Conservation (phyloP, 2,329 filamentous ascomycete genomes). For the Zymoseptoria pseudotritici region DNA sequence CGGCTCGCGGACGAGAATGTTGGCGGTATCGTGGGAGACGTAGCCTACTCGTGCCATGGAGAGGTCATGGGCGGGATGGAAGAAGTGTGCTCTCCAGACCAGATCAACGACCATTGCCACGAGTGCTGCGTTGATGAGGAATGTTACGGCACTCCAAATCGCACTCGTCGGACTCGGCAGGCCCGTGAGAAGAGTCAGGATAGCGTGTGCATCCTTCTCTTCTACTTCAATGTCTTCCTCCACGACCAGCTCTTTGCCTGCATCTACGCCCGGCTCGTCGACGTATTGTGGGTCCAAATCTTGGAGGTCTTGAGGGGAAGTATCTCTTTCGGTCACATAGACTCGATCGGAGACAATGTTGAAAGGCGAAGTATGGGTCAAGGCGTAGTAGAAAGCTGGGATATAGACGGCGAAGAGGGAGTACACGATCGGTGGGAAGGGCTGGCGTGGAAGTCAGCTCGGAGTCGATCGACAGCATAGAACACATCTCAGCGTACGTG, state of each 20-base stretch:
- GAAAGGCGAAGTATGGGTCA: conserved; percentile 24
- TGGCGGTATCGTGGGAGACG: conserved; percentile 72
- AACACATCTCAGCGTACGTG: conserved; percentile 22
- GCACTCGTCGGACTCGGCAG: conserved; percentile 65
- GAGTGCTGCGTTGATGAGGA: conserved; percentile 61
- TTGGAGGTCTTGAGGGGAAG: conserved; percentile 23
- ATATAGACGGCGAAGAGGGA: conserved; percentile 41
- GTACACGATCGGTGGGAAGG: conserved; percentile 26
- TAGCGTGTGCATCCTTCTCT: conserved; percentile 48
- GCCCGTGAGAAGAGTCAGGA: conserved; percentile 66
- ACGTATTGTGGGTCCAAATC: conserved; percentile 18
- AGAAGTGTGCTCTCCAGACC: conserved; percentile 63
- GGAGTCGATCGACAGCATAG: conserved; percentile 1
- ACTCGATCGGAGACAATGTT: conserved; percentile 29
- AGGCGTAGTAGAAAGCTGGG: conserved; percentile 31
- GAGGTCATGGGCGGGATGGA: conserved; percentile 65
- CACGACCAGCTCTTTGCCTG: conserved; percentile 50
- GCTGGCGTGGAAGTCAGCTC: conserved; percentile 22
- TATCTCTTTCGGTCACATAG: conserved; percentile 35
- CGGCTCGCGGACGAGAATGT: conserved; percentile 77
- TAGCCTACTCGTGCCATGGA: conserved; percentile 84
- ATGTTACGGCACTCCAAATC: conserved; percentile 49
- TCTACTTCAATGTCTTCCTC: conserved; percentile 56
- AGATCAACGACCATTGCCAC: conserved; percentile 68
- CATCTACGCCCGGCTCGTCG: conserved; percentile 28